Evolutionary conservation across 169 alveolate species (phyloP), one percentile per base, ranked within the genome.

Genomic region (Plasmodium ovale): DNA sequence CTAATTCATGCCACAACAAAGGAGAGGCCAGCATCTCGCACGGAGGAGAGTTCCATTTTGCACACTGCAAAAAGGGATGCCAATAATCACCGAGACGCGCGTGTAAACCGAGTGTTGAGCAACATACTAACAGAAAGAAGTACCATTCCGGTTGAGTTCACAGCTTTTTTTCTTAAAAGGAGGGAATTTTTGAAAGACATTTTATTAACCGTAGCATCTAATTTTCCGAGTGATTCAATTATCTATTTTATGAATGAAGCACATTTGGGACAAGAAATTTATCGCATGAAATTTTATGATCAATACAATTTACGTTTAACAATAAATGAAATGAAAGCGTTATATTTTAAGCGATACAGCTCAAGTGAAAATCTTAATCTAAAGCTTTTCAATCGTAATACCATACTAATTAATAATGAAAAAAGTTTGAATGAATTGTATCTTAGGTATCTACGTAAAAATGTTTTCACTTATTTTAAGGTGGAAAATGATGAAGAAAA

Each of bases 111-210:
- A 33, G 54, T 53, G 27, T n/a, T 59, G 21, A 42, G 39, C 5
- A 42, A 47, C 42, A 65, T 54, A 19, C 62, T 82, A 16, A 16
- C n/a, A 16, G 49, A 29, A 1, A 64, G 39, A 27, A 82, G 82
- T 44, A 33, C 47, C 31, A 82, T 82, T 42, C 90, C 90, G 21
- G 51, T 65, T 0, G 70, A 65, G 59, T 9, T 82, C 54, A 33
- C 35, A 16, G 59, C 35, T 9, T 37, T 82, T 65, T 82, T 82
- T 69, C 37, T 33, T 56, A 44, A 27, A 29, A 82, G 90, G 42
- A 49, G 58, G 58, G 90, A 82, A 69, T 23, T 53, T 82, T 70
- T 82, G 47, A 82, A 82, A 82, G 31, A 65, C 37, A 53, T 51
- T 14, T 56, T 82, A 16, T 42, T 82, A 25, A 64, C 90, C 14